phyloP scores from a whole-genome alignment of 805 yeast genomes.

The Teunomyces barrocoloradensis region DNA sequence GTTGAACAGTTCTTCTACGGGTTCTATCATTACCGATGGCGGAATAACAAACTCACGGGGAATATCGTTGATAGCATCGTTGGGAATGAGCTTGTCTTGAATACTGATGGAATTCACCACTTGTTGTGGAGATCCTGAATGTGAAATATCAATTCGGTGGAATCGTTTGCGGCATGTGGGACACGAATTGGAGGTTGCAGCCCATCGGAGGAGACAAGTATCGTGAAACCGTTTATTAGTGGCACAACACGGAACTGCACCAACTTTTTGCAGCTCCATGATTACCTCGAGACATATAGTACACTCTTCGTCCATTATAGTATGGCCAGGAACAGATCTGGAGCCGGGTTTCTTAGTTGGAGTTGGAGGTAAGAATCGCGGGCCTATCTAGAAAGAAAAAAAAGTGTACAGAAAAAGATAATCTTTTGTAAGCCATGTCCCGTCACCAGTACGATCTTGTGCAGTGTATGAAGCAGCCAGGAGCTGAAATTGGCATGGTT shows the following conservation, averaged over 20 bases:
- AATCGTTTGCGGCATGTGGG: constrained; percentile 58
- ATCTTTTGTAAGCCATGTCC: constrained; percentile 52
- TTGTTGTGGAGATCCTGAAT: constrained; percentile 3
- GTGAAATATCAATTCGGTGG: constrained; percentile 32
- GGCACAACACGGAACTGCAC: constrained; percentile 11
- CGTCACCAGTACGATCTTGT: constrained; percentile 85
- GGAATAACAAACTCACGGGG: constrained; percentile 36
- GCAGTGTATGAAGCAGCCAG: constrained; percentile 84
- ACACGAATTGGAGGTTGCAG: constrained; percentile 53
- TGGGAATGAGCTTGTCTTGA: constrained; percentile 30
- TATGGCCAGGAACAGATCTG: not conserved
- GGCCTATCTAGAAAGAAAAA: not conserved
- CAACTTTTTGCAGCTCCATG: constrained; percentile 7
- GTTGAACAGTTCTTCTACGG: constrained; percentile 1
- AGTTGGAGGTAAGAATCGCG: not conserved
- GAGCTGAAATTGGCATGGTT: constrained; percentile 63
- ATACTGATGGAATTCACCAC: constrained; percentile 13
- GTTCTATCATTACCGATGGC: constrained; percentile 3
- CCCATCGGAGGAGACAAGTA: constrained; percentile 58
- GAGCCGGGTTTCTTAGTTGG: not conserved
- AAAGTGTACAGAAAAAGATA: not conserved
- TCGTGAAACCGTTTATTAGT: constrained; percentile 44
- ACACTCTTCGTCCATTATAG: constrained; percentile 37
- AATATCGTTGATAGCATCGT: constrained; percentile 36
- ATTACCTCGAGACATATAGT: constrained; percentile 55